These are phyloP conservation scores for Carex pumila DNA, from an alignment of 176 grass and related monocot genomes.

Conservation along the genomic window DNA sequence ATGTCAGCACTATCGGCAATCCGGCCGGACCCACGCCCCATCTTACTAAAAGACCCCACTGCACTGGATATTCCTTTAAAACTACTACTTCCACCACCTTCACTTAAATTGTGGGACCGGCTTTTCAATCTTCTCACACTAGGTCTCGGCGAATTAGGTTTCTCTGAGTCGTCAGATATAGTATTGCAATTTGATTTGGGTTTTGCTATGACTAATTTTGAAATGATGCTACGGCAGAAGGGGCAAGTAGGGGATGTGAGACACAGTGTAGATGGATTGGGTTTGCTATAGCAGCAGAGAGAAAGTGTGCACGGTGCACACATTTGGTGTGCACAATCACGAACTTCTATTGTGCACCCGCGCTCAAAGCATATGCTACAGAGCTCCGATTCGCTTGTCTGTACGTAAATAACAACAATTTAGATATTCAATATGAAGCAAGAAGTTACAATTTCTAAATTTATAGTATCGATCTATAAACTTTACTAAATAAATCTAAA, in stretches of 20 bases:
- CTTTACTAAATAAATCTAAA: not conserved
- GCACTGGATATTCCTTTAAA: slow-evolving; percentile 35
- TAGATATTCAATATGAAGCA: not conserved
- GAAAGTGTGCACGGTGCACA: slow-evolving; percentile 44
- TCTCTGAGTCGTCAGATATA: slow-evolving; percentile 6
- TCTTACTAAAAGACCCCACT: slow-evolving; percentile 30
- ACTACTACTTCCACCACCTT: slow-evolving; percentile 37
- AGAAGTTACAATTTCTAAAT: not conserved
- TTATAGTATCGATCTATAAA: not conserved
- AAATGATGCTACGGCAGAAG: slow-evolving; percentile 43
- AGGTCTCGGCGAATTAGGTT: slow-evolving; percentile 22
- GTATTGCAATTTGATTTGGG: not conserved
- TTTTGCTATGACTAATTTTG: slow-evolving; percentile 24
- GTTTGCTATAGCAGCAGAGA: slow-evolving; percentile 49
- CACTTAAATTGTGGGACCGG: slow-evolving; percentile 21
- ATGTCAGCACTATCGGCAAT: slow-evolving; percentile 29
- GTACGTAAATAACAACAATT: not conserved
- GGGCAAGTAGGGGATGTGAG: slow-evolving; percentile 31
- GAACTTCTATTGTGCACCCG: slow-evolving; percentile 36
- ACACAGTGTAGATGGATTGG: slow-evolving; percentile 35
- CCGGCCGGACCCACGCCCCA: slow-evolving; percentile 26
- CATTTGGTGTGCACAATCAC: slow-evolving; percentile 46
- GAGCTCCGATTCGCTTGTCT: slow-evolving; percentile 25
- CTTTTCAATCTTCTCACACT: slow-evolving; percentile 26
- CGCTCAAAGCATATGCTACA: slow-evolving; percentile 49